These are phyloP conservation scores for Fusarium foetens DNA, from an alignment of 2,329 filamentous ascomycete species.

Conservation along the genomic window DNA sequence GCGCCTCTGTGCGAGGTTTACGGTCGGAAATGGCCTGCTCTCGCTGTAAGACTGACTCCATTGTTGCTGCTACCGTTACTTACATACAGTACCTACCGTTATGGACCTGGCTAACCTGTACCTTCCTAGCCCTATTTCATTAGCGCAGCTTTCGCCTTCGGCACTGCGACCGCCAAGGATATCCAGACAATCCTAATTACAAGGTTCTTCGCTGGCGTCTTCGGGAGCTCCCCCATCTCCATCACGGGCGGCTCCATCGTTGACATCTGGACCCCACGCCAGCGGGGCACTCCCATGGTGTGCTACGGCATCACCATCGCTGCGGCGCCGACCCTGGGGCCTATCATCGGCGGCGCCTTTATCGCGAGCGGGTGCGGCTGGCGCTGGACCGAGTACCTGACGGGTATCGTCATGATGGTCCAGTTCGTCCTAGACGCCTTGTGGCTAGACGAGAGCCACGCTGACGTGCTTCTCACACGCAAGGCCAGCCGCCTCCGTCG, in stretches of 20 bases:
- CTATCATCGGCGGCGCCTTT: neutral
- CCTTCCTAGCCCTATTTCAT: neutral
- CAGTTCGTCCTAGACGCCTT: neutral
- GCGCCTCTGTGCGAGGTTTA: conserved; percentile 78
- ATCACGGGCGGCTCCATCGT: neutral
- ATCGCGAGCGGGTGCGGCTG: neutral
- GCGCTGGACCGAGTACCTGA: neutral
- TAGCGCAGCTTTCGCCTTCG: conserved; percentile 1
- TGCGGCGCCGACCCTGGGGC: neutral
- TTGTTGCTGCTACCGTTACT: neutral
- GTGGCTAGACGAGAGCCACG: neutral
- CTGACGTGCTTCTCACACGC: neutral
- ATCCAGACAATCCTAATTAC: neutral
- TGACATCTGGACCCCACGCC: neutral
- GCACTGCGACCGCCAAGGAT: conserved; percentile 1
- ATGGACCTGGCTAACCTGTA: neutral
- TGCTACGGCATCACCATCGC: conserved; percentile 4
- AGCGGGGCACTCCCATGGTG: neutral
- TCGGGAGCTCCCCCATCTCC: conserved; percentile 1
- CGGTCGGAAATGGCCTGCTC: conserved; percentile 57
- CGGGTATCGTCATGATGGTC: neutral
- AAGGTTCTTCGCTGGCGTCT: neutral
- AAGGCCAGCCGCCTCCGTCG: neutral
- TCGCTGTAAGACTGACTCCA: neutral
- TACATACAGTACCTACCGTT: neutral